A percentile compares a stretch with the other conserved stretches of the same genome.
phyloP scores from a whole-genome alignment of 345 rosid species.

The Arabis alpina region DNA sequence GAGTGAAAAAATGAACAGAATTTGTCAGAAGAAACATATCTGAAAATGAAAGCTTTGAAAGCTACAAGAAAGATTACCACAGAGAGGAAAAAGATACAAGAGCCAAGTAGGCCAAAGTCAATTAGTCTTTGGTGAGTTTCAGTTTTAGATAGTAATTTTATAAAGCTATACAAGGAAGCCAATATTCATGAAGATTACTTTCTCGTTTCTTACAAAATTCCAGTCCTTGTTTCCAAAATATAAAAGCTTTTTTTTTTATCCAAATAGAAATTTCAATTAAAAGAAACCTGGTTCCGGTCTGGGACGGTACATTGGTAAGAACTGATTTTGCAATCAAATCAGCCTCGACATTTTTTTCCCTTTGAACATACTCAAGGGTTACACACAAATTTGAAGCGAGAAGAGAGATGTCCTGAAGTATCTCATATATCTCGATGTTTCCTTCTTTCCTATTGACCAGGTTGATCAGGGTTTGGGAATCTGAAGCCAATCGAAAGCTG shows the following conservation, averaged over 20 bases:
- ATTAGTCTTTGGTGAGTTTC: constrained; percentile 14
- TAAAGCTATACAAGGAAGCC: not conserved
- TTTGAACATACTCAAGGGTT: too few relatives aligned
- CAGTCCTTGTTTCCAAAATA: not conserved
- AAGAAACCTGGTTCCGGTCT: too few relatives aligned
- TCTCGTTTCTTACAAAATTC: not conserved
- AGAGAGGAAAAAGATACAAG: constrained; percentile 3
- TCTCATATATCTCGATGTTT: too few relatives aligned
- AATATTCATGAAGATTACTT: constrained; percentile 12
- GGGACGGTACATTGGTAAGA: too few relatives aligned
- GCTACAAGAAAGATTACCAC: constrained; percentile 24
- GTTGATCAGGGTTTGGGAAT: too few relatives aligned
- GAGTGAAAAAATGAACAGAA: constrained; percentile 14
- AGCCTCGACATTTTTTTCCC: too few relatives aligned
- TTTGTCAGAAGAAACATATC: not conserved
- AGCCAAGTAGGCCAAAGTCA: constrained; percentile 34
- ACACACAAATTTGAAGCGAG: too few relatives aligned
- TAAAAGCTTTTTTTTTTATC: not conserved
- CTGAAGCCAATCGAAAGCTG: too few relatives aligned
- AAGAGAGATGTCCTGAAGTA: too few relatives aligned
- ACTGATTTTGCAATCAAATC: too few relatives aligned
- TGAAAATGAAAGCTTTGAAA: constrained; percentile 28
- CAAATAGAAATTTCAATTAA: too few relatives aligned
- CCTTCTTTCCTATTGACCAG: too few relatives aligned
- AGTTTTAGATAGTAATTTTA: constrained; percentile 5